Evolutionary conservation across 2,329 filamentous ascomycete species (phyloP), one percentile per base, ranked within the genome.

Genomic region (Colletotrichum australisinense): DNA sequence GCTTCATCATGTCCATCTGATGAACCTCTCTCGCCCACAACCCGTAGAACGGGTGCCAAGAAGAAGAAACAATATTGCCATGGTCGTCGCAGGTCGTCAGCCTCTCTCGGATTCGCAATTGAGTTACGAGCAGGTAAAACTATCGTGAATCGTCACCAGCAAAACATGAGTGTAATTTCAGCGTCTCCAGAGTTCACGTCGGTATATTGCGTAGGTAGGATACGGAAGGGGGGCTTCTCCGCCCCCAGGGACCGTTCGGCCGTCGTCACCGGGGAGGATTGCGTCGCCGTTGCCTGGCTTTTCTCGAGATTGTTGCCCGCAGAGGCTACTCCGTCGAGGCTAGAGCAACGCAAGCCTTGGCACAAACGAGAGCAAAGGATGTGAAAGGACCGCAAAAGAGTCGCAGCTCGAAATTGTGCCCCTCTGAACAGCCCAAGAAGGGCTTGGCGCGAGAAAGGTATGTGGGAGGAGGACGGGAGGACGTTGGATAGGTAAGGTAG

Each of bases 381-480:
- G 38, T 19, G 32, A 49, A 62, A 42, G 68, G 4, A 55, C 19
- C 24, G 16, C 19, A 68, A 63, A 63, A 59, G 16, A 52, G 59
- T 38, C 30, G 16, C 38, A 14, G 66, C 28, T 58, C n/a, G 30
- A 38, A 16, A 52, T 38, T 24, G 19, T 32, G 35, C 38, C 69
- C 49, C 64, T 72, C 69, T 58, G 42, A 57, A 42, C 22, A 32
- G 46, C 49, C 59, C 67, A 22, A 26, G 57, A 49, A 46, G n/a
- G 69, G 66, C 70, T 63, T 69, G 70, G 70, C 70, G 55, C 11
- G 5, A 22, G n/a, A 42, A 58, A 63, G 66, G 60, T 56, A 73
- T 53, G 66, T 69, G 70, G 70, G 70, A 73, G 60, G 30, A 53
- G 59, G 24, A 64, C 66, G 59, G 55, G 55, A 65, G n/a, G 24